Evolutionary conservation across 306 rosid genomes (phyloP), one percentile per base, ranked within the genome.

Genomic region (Gastrolobium bilobum): DNA sequence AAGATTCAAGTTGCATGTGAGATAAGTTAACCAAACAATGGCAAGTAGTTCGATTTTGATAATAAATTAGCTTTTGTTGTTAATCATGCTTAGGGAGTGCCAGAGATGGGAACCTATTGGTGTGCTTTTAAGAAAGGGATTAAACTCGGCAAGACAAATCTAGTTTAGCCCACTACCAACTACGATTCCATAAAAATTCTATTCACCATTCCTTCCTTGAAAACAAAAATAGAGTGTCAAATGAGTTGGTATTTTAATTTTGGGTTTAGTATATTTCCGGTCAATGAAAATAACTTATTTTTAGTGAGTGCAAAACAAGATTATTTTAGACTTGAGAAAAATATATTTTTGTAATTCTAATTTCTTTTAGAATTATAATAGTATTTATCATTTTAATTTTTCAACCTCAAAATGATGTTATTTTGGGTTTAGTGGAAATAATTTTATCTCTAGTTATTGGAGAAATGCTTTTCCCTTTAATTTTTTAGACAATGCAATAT

Each of bases 1-100:
- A 67, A 67, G 0, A 20, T 73, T 60, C 71, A 68, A 77, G 84
- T 83, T 84, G 9, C 81, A 79, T 79, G 79, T 72, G 85, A 76
- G 14, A 11, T 33, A 46, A 38, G 83, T 14, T 71, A 66, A 34
- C 81, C 39, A 63, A 64, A 73, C 73, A 15, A 47, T 9, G 34
- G 2, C 52, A 57, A 3, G 7, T 30, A 37, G 30, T 47, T 82
- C 4, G 2, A 35, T 53, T 37, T 53, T 68, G 2, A 4, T 62
- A 0, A 77, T 77, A 44, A 43, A 26, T 53, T 62, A 13, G 15
- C 30, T 51, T 60, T 81, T 54, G 79, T 20, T 67, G 35, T 53
- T 82, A 54, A 54, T 29, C 15, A 38, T 34, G 29, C 8, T 74
- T 74, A 44, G 38, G 37, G 58, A 34, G 10, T 30, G 15, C 71